Evolutionary conservation across 139 green algal species (phyloP), one percentile per base, ranked within the genome.

Genomic region (Chlorella sp.): DNA sequence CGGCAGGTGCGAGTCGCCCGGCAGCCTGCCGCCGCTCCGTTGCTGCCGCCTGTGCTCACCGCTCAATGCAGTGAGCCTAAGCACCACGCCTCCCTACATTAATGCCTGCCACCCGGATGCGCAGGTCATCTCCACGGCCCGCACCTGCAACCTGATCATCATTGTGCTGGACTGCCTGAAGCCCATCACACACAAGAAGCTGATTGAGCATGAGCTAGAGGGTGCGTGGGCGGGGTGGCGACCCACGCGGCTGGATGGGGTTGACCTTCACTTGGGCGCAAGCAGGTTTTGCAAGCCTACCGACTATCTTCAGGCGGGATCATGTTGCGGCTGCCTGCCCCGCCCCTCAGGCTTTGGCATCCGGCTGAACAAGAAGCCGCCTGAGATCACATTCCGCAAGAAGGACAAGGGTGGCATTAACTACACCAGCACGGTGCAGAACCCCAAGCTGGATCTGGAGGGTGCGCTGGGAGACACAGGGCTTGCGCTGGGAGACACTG

Each of bases 111-210:
- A n/a, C n/a, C n/a, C n/a, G n/a, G n/a, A n/a, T n/a, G n/a, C n/a
- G n/a, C 93, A 96, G 90, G 97, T 99, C 87, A 99, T 99, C 82
- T 94, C 92, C 64, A 98, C 96, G 1, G 97, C 97, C 2, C 93
- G 97, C 47, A 99, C 97, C 25, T 99, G 97, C 91, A 97, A 98
- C 92, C 93, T 99, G 68, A 99, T 99, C 87, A 88, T 99, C 36
- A 99, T 99, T 73, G 95, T 99, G 69, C 92, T 99, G 62, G 97
- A 99, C 87, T 98, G 93, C 82, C 89, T 99, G 15, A 99, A 99
- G 72, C 97, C 97, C 55, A 96, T 99, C 74, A 98, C 96, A 4
- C 97, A 99, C 91, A 99, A 99, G 89, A 80, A 86, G 65, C 89
- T 98, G 56, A 98, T 98, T 71, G 95, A 98, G 91, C 90, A 98